A percentile compares a stretch with the other conserved stretches of the same genome.
Evolutionary conservation across 495 filamentous ascomycete genomes (phyloP).

Genomic region (Penicillium samsonianum): DNA sequence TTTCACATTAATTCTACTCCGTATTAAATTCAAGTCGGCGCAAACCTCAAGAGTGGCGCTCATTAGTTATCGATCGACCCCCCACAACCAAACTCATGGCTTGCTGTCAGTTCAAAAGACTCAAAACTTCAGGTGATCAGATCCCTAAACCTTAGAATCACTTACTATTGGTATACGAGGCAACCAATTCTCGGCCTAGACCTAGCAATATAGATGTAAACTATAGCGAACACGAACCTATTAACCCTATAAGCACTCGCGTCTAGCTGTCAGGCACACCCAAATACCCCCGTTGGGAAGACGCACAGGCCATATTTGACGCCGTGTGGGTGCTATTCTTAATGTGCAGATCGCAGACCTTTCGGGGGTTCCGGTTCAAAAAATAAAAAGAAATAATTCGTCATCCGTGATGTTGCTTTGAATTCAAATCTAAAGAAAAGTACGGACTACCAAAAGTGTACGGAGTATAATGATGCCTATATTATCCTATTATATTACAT

Average conservation of each 20-base stretch:
- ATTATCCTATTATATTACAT: not conserved
- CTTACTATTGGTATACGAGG: constrained; percentile 8
- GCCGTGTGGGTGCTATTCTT: constrained; percentile 28
- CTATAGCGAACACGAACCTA: too few species aligned
- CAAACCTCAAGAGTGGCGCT: constrained; percentile 21
- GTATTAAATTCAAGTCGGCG: constrained; percentile 8
- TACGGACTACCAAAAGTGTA: not conserved
- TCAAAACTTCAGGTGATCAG: not conserved
- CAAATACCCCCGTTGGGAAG: not conserved
- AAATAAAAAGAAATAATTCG: constrained; percentile 6
- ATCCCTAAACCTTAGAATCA: not conserved
- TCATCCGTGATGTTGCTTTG: not conserved
- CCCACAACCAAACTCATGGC: constrained; percentile 1
- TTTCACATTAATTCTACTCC: not conserved
- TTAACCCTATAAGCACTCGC: constrained; percentile 4
- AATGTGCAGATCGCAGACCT: constrained; percentile 25
- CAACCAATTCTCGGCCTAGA: constrained; percentile 6
- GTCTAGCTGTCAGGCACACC: constrained; percentile 7
- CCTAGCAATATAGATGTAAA: not conserved
- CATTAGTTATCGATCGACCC: constrained; percentile 28
- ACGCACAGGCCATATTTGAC: constrained; percentile 5
- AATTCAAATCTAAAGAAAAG: not conserved
- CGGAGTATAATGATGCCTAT: not conserved
- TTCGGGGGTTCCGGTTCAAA: constrained; percentile 16
- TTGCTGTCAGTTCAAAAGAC: not conserved